Evolutionary conservation across 2,329 filamentous ascomycete genomes (phyloP), one percentile per base, ranked within the genome.

Genomic region (Paracorniculantispora psalliotae): DNA sequence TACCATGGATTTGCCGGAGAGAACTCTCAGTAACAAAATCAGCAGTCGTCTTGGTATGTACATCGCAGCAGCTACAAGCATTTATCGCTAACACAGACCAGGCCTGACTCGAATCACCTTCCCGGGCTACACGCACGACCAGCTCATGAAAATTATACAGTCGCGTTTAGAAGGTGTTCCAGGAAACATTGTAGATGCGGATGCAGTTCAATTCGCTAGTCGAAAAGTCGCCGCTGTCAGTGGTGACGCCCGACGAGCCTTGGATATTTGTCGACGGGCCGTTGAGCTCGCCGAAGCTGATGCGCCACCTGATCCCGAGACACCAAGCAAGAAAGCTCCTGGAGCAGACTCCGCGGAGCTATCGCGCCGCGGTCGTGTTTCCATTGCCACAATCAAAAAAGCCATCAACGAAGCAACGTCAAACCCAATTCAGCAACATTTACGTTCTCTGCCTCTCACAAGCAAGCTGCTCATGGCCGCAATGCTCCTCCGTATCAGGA

Each of bases 21-120:
- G 94, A 69, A 99, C 94, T 0, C 80, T 99, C 39, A 96, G 91
- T 75, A 99, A 99, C 78, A 99, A 99, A 73, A 99, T 99, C 72
- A 96, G 91, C 70, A 96, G 91, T 72, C 87, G 94, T 66, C 77
- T 94, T 37, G 90, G 79, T 77, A 68, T 35, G 74, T 73, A 65
- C 26, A 8, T 10, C 15, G 2, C 7, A 28, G 6, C 6, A 25
- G 26, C 6, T 4, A 30, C n/a, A 19, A 19, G 21, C 13, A 41
- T 9, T 13, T 8, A 30, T 28, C 43, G 26, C 56, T 48, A 28
- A 15, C 2, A 21, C 78, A 6, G 76, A 92, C 21, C 79, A 59
- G 77, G 93, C 23, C 79, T 99, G 51, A 97, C 92, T 8, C 85
- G 96, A 68, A 97, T 99, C 69, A 97, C 94, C 0, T 99, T 99